phyloP scores from a whole-genome alignment of 75 land plant species.

The Pinus albicaulis region DNA sequence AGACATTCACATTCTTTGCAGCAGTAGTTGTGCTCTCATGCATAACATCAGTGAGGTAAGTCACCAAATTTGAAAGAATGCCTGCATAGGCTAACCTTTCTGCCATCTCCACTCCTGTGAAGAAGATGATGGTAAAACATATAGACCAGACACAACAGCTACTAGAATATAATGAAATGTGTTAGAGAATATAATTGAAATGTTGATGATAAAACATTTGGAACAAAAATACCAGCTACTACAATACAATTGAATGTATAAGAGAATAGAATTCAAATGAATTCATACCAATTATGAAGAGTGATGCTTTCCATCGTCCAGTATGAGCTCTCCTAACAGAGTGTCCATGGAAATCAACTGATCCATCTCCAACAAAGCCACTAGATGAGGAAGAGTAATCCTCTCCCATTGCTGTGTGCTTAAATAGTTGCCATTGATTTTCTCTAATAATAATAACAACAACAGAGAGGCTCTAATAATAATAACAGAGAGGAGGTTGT shows the following conservation, averaged over 20 bases:
- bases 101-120: conserved; percentile 17
- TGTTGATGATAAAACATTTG: too few relatives aligned
- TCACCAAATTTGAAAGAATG: conserved; percentile 19
- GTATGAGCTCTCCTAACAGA: background rate
- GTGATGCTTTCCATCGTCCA: background rate
- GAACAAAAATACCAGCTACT: too few relatives aligned
- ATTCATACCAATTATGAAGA: background rate
- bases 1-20: conserved; percentile 23
- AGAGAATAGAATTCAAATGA: too few relatives aligned
- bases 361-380: background rate
- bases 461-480: too few relatives aligned
- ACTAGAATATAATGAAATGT: too few relatives aligned
- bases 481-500: too few relatives aligned
- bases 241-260: too few relatives aligned
- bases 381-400: background rate
- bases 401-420: background rate
- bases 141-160: too few relatives aligned
- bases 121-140: too few relatives aligned
- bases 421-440: too few relatives aligned
- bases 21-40: conserved; percentile 15
- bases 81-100: conserved; percentile 30
- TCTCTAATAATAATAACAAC: too few relatives aligned
- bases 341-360: background rate
- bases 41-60: conserved; percentile 21
- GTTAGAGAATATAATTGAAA: too few relatives aligned